Base-by-base conservation (phyloP, 352 stramenopile species). In the Hyphochytrium catenoides region DNA sequence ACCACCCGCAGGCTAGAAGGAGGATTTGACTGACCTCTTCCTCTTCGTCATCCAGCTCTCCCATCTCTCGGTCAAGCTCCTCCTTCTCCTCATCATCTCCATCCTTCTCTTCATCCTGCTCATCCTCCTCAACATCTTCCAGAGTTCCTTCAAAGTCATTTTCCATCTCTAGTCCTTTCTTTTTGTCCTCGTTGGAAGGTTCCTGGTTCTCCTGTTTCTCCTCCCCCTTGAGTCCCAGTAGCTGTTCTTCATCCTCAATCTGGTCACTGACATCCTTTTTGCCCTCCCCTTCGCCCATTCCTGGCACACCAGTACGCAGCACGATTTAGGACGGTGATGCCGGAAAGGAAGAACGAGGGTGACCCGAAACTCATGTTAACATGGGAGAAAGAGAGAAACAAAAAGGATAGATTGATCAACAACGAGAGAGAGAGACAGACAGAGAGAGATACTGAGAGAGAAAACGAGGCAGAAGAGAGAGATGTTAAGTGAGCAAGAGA, bases 81-180 rank as follows among this genome's bases (percentile, higher is more conserved):
- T 93, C 73, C 39, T 85, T 57, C 2, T 83, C 52, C 12, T 88
- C 56, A 0, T 70, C 46, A 11, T 59, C 43, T 6, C 61, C 50
- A 28, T 57, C 49, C 22, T 87, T 69, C 42, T 88, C 64, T 1
- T 89, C 71, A 1, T 94, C 51, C 30, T 88, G 71, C 29, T 94
- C 68, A 15, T 82, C 63, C 2, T 93, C 74, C n/a, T 84, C 70
- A 3, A 98, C 34, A 46, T 99, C 91, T 39, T 88, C 89, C 62
- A 96, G 94, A 15, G 94, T 85, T n/a, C 93, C 93, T 28, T 99
- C 83, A 54, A 99, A 99, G 51, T 99, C 91, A 35, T 89, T 91
- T 37, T 96, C 82, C 92, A 99, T 98, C 57, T 99, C 93, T 43
- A 99, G 72, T 8, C 92, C 93, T 34, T 88, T 93, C 34, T 98